Percentiles rank a stretch among this genome's conserved stretches.
phyloP scores from a whole-genome alignment of 768 basidiomycete genomes.

The Boletus reticuloceps region DNA sequence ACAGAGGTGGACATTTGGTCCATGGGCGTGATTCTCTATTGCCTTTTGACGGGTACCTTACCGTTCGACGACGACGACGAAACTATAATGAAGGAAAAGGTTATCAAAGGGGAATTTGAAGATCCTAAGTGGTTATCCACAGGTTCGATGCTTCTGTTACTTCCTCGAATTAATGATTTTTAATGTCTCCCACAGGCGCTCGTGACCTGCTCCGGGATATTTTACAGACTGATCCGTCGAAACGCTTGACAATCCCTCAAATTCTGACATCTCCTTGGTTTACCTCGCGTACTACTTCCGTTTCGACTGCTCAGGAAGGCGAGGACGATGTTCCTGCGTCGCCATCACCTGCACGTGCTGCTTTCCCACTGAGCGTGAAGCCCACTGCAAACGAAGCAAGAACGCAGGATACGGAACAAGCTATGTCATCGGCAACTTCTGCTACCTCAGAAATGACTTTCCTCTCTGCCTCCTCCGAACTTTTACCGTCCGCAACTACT shows the following conservation, averaged over 20 bases:
- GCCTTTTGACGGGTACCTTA: conserved; percentile 82
- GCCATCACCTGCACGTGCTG: conserved; percentile 31
- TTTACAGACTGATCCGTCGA: conserved; percentile 70
- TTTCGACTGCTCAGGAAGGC: conserved; percentile 2
- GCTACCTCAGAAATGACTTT: conserved; percentile 44
- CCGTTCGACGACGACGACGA: conserved; percentile 93
- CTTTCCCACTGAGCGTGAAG: conserved; percentile 28
- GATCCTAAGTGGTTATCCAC: conserved; percentile 90
- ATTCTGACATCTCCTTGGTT: conserved; percentile 92
- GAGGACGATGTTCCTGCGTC: conserved; percentile 27
- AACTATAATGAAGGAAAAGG: conserved; percentile 74
- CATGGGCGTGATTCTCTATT: conserved; percentile 87
- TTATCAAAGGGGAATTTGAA: conserved; percentile 84
- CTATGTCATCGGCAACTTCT: conserved; percentile 47
- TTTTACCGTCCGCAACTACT: conserved; percentile 48
- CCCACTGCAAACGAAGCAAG: conserved; percentile 6
- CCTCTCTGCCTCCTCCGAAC: conserved; percentile 53
- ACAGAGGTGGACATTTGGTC: conserved; percentile 97
- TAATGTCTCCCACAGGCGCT: conserved; percentile 54
- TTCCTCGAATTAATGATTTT: not conserved
- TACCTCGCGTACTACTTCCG: conserved; percentile 30
- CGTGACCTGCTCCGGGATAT: conserved; percentile 78
- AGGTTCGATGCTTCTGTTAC: conserved; percentile 46
- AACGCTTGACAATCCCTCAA: conserved; percentile 77
- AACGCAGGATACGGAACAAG: conserved; percentile 27